Evolutionary conservation across 768 basidiomycete species (phyloP).

Genomic region (Xerocomus spinulosus): DNA sequence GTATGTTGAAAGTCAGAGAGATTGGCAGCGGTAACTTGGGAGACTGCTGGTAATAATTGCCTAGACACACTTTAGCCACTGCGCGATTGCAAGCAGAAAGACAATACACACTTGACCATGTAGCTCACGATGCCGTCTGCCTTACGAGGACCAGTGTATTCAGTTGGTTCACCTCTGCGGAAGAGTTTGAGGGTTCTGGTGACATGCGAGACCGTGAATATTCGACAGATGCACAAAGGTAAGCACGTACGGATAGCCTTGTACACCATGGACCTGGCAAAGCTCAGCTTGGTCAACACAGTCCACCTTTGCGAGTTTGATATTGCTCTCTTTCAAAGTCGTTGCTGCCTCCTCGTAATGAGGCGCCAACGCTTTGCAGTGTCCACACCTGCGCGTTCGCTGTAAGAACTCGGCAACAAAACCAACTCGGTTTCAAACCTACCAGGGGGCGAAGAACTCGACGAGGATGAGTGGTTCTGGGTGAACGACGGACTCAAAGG

Average conservation of each 20-base stretch:
- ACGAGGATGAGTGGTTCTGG: slow-evolving; percentile 76
- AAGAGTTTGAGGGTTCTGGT: slow-evolving; percentile 83
- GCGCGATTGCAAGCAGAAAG: background rate
- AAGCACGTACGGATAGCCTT: slow-evolving; percentile 84
- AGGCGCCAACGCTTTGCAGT: slow-evolving; percentile 93
- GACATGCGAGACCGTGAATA: background rate
- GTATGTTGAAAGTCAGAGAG: slow-evolving; percentile 80
- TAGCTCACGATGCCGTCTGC: slow-evolving; percentile 95
- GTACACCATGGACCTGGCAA: slow-evolving; percentile 81
- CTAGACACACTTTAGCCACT: slow-evolving; percentile 33
- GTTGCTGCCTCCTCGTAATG: slow-evolving; percentile 95
- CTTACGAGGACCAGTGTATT: slow-evolving; percentile 87
- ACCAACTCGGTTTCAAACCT: slow-evolving; percentile 1
- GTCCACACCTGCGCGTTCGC: slow-evolving; percentile 67
- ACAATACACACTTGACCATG: slow-evolving; percentile 80
- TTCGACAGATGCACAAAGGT: background rate
- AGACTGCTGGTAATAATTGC: slow-evolving; percentile 92
- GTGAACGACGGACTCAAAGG: slow-evolving; percentile 63
- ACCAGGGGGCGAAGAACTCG: slow-evolving; percentile 95
- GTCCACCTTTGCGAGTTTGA: slow-evolving; percentile 94
- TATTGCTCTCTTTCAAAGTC: slow-evolving; percentile 80
- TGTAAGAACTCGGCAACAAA: background rate
- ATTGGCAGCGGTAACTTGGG: slow-evolving; percentile 70
- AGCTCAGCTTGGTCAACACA: slow-evolving; percentile 93
- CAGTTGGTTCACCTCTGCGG: slow-evolving; percentile 71